Base-by-base conservation (phyloP, 768 basidiomycete species). In the Kwoniella botswanensis region DNA sequence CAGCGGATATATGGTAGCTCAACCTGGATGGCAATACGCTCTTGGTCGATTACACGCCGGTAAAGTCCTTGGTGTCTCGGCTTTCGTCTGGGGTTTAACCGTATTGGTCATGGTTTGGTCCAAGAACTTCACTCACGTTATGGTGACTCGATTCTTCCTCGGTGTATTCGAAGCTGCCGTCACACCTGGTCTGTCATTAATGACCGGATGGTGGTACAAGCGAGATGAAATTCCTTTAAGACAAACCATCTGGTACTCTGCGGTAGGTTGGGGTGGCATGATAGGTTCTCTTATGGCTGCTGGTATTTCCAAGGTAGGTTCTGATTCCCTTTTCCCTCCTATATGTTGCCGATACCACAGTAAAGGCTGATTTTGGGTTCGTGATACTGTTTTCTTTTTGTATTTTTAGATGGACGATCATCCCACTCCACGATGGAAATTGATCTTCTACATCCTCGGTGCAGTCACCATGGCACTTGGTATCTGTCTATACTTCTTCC, bases 211-310 rank as follows among this genome's bases (percentile, higher is more conserved):
- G 76, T 79, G 79, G 79, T 79, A 79, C 65, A 76, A 77, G 10
- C 73, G 81, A 58, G 68, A 65, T n/a, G 82, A 83, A 63, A 68
- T 75, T 18, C 82, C 82, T 11, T 59, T 83, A 4, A 71, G 81
- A 22, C 83, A 84, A 65, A 82, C 80, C 0, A 82, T 84, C 69
- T 84, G 83, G 83, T 84, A 82, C 74, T 73, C 72, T 29, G 74
- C 80, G 9, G 74, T 84, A 41, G 82, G 82, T 26, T 81, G 76
- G 74, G 83, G 83, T 41, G 83, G 83, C 10, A 83, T 84, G 80
- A 80, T 84, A 65, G 83, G 83, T 26, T 58, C 76, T 17, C 69
- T 84, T 21, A 83, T 84, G 82, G 83, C 82, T 3, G 83, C 83
- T 15, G 83, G 81, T 54, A 82, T 84, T 70, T 72, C 64, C 46